phyloP scores from a whole-genome alignment of 768 basidiomycete genomes.

The Leccinum sublutescens region DNA sequence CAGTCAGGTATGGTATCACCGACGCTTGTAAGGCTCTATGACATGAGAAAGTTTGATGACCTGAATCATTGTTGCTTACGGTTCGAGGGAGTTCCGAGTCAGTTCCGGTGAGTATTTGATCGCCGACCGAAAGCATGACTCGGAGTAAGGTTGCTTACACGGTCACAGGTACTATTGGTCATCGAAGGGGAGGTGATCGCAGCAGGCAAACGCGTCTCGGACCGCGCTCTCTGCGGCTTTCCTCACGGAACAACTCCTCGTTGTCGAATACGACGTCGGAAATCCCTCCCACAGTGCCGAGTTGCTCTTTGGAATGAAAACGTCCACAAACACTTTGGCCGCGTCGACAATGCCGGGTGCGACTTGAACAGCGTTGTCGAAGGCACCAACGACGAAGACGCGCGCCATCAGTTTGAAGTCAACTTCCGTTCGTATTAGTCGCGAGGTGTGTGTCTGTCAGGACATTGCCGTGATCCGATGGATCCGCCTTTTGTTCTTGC shows the following conservation, averaged over 20 bases:
- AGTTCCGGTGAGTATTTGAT: too few species aligned
- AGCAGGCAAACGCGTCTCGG: slow-evolving; percentile 24
- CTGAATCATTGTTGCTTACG: too few species aligned
- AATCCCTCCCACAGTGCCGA: slow-evolving; percentile 14
- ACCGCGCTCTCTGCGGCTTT: slow-evolving; percentile 15
- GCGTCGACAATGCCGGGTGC: slow-evolving; percentile 34
- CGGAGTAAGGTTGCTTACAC: too few species aligned
- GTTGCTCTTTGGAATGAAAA: slow-evolving; percentile 20
- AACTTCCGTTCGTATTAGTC: slow-evolving; percentile 30
- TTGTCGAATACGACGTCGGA: slow-evolving; percentile 31
- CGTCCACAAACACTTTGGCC: slow-evolving; percentile 26
- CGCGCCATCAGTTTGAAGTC: slow-evolving; percentile 28
- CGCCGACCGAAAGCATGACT: too few species aligned
- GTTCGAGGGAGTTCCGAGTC: too few species aligned
- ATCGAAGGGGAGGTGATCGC: slow-evolving; percentile 19
- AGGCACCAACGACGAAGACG: slow-evolving; percentile 23
- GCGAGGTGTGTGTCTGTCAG: neutral
- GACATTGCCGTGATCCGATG: too few species aligned
- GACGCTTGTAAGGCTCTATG: too few species aligned
- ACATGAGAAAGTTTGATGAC: too few species aligned
- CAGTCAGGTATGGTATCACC: too few species aligned
- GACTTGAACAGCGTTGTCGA: slow-evolving; percentile 27
- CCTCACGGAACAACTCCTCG: slow-evolving; percentile 21
- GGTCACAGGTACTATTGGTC: slow-evolving; percentile 44
- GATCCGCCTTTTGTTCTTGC: neutral